These are phyloP conservation scores for Tricladium varicosporioides DNA, from an alignment of 2,329 filamentous ascomycete species.

Conservation along the genomic window DNA sequence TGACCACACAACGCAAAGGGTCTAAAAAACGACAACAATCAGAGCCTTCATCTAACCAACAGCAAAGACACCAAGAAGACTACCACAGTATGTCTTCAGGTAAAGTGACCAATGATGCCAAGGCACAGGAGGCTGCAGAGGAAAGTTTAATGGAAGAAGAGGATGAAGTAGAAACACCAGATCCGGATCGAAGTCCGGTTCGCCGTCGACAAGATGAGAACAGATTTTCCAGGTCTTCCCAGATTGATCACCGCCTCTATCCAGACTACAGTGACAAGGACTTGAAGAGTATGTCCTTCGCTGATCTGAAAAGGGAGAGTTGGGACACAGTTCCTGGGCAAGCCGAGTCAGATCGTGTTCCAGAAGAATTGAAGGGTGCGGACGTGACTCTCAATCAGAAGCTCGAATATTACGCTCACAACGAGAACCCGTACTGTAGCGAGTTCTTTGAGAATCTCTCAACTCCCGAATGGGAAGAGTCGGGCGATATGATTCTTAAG, in stretches of 20 bases:
- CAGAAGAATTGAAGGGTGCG: conserved; percentile 10
- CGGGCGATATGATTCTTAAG: conserved; percentile 32
- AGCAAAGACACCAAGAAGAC: too few species aligned
- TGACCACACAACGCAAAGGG: not conserved
- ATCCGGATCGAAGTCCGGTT: not conserved
- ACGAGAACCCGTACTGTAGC: conserved; percentile 1
- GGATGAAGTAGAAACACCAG: not conserved
- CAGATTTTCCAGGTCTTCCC: not conserved
- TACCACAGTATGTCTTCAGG: too few species aligned
- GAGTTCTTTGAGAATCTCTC: conserved; percentile 26
- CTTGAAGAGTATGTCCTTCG: conserved; percentile 25
- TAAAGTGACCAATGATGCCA: too few species aligned
- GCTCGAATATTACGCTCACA: conserved; percentile 13
- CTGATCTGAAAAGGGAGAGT: conserved; percentile 19
- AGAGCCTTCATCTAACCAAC: not conserved
- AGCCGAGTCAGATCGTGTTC: conserved; percentile 5
- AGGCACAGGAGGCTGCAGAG: not conserved
- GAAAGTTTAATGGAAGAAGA: not conserved
- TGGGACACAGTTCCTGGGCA: conserved; percentile 18
- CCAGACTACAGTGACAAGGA: conserved; percentile 15
- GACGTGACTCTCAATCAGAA: conserved; percentile 17
- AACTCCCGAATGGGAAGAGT: conserved; percentile 32
- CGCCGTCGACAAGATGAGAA: not conserved
- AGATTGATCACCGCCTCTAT: not conserved
- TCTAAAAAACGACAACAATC: conserved; percentile 8